Conservation (phyloP, 345 rosid genomes). For the Eucalyptus pauciflora region DNA sequence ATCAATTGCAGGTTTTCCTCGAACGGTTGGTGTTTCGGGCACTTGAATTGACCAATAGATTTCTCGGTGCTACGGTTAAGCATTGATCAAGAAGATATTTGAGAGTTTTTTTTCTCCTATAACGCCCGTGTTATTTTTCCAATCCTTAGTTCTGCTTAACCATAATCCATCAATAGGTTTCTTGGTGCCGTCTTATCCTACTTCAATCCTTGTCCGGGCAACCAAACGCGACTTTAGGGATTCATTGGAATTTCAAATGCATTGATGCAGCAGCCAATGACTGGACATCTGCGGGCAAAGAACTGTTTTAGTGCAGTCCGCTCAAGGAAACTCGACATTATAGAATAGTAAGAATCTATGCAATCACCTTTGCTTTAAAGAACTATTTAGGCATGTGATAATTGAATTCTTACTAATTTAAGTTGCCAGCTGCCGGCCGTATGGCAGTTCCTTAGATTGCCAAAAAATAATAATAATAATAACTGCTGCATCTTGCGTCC, state of each 20-base stretch:
- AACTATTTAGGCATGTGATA: background rate
- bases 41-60: background rate
- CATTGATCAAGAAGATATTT: background rate
- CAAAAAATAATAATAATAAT: no score
- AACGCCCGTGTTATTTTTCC: background rate
- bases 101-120: background rate
- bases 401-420: background rate
- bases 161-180: no score
- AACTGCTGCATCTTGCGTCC: background rate
- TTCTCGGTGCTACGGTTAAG: background rate
- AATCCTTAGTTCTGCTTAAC: background rate
- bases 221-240: background rate
- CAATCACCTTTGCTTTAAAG: background rate
- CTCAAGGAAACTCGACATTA: background rate
- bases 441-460: no score
- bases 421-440: no score
- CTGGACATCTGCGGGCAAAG: background rate
- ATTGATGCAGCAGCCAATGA: background rate
- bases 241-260: background rate
- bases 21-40: background rate
- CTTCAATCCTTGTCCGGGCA: background rate
- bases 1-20: background rate
- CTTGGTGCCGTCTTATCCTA: background rate
- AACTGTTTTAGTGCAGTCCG: background rate
- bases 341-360: background rate